Evolutionary conservation across 2,329 filamentous ascomycete species (phyloP), one percentile per base, ranked within the genome.

Genomic region (Celoporthe dispersa): DNA sequence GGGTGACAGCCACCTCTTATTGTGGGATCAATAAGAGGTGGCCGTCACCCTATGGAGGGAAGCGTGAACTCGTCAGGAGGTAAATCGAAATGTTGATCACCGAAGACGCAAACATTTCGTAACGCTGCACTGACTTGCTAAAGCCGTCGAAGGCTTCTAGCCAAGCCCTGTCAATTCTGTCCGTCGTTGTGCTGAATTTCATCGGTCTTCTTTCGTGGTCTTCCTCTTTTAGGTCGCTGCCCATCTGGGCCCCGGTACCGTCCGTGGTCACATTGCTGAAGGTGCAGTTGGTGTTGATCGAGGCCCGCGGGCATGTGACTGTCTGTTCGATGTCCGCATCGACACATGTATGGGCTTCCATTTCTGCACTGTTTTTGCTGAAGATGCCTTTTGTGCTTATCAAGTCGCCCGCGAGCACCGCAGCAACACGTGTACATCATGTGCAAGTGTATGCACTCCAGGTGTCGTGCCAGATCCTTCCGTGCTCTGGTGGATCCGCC

Each of bases 361-460:
- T n/a, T 22, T 9, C 6, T 68, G 14, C 66, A 68, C 8, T 9
- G 14, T 7, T 19, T 39, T 8, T 2, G 16, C 7, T 7, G 53
- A 2, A 67, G 55, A 6, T 67, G 65, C 19, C 1, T 1, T 1
- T 25, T 39, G 55, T 67, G 65, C 1, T 67, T 31, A 28, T 67
- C 65, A 35, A 39, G 37, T 8, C 65, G 53, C 5, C 31, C 16
- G 35, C 51, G 53, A 48, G 4, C 3, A 12, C 65, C 65, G 16
- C 53, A 67, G 16, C n/a, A 60, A 19, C 65, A 67, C 7, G 65
- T 61, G n/a, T 60, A 67, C 12, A n/a, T 60, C 51, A 57, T n/a
- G 9, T 16, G 19, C 12, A 41, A 31, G 22, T 68, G 67, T 28
- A n/a, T 28, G 25, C 25, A 25, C 3, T 28, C 39, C 6, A 64